Evolutionary conservation across 768 basidiomycete species (phyloP).

Genomic region (Pleurotus platypus): DNA sequence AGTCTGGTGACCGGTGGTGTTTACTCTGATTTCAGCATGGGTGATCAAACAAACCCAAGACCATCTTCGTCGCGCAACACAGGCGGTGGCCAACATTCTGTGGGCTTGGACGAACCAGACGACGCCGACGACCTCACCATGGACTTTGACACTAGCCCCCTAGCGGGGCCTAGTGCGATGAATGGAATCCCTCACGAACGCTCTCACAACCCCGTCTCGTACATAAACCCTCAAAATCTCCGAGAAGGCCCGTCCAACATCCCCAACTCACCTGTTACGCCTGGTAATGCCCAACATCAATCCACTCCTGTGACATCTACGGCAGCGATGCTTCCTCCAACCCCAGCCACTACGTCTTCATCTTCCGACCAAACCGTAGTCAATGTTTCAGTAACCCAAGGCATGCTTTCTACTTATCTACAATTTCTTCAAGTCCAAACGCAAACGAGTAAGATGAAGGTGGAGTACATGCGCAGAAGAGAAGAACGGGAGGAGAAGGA

Average conservation of each 20-base stretch:
- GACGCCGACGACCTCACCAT: slow-evolving; percentile 49
- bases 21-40: slow-evolving; percentile 17
- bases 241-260: slow-evolving; percentile 27
- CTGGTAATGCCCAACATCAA: not conserved
- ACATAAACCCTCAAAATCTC: slow-evolving; percentile 36
- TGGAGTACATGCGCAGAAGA: slow-evolving; percentile 62
- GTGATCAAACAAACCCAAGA: slow-evolving; percentile 58
- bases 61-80: slow-evolving; percentile 36
- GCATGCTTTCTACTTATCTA: slow-evolving; percentile 51
- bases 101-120: slow-evolving; percentile 38
- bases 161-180: slow-evolving; percentile 11
- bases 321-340: slow-evolving; percentile 14
- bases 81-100: slow-evolving; percentile 25
- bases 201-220: slow-evolving; percentile 22
- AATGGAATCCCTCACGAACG: slow-evolving; percentile 33
- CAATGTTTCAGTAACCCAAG: slow-evolving; percentile 52
- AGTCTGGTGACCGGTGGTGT: not conserved
- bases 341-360: slow-evolving; percentile 13
- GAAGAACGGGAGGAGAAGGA: slow-evolving; percentile 72
- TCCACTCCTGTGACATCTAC: slow-evolving; percentile 14
- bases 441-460: slow-evolving; percentile 65
- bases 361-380: slow-evolving; percentile 18
- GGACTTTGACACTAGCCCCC: slow-evolving; percentile 35
- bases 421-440: slow-evolving; percentile 65
- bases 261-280: slow-evolving; percentile 8